A percentile compares a stretch with the other conserved stretches of the same genome.
These are phyloP conservation scores for Gaillardinia entomophila DNA, from an alignment of 805 yeast species.

Conservation along the genomic window DNA sequence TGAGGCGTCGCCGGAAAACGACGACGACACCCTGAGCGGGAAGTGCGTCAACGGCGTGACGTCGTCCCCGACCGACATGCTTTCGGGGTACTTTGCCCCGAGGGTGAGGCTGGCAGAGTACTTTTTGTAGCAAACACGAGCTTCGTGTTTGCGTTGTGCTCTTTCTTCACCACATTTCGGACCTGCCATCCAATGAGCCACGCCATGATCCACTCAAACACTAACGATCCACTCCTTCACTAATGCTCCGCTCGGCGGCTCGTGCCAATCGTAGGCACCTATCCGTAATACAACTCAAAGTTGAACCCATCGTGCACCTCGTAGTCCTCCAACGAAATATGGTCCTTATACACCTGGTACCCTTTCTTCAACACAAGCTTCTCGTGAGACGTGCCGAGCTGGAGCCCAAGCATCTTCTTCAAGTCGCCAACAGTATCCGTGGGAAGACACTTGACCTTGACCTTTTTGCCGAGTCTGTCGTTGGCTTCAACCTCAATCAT, in stretches of 20 bases:
- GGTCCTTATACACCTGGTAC: conserved; percentile 78
- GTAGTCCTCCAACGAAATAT: conserved; percentile 87
- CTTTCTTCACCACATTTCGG: no score
- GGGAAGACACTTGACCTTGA: conserved; percentile 80
- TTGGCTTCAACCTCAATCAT: conserved; percentile 41
- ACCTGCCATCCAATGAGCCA: no score
- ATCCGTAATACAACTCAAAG: conserved; percentile 75
- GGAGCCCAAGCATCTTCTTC: conserved; percentile 76
- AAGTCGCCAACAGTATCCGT: conserved; percentile 87
- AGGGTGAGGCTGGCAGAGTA: conserved; percentile 43
- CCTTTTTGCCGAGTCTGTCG: conserved; percentile 76
- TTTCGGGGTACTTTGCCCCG: conserved; percentile 4
- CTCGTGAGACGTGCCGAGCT: conserved; percentile 69
- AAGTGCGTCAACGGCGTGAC: conserved; percentile 32
- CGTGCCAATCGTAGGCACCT: no score
- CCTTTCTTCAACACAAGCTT: conserved; percentile 78
- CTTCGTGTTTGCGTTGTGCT: no score
- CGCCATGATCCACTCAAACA: no score
- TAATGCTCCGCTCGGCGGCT: no score
- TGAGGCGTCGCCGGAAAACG: conserved; percentile 95
- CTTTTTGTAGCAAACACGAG: conserved; percentile 36
- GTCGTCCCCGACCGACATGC: conserved; percentile 1
- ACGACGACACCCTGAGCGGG: conserved; percentile 45
- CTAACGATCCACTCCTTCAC: no score
- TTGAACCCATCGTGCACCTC: conserved; percentile 88